Evolutionary conservation across 1,139 yeast species (phyloP).

Genomic region (Citeromyces siamensis): DNA sequence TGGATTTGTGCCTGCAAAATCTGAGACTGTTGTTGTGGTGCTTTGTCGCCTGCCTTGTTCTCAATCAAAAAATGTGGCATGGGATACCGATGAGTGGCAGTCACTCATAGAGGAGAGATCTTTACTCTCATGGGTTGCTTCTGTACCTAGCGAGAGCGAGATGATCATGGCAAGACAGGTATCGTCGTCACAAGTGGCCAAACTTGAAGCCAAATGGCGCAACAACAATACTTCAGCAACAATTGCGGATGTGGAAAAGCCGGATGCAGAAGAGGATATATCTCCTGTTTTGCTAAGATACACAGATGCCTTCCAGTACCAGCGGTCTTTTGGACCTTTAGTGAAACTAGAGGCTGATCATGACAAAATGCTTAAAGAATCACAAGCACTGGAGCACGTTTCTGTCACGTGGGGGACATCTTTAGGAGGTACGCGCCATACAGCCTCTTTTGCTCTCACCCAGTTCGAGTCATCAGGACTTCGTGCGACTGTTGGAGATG

Average conservation of each 20-base stretch:
- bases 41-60: constrained; percentile 89
- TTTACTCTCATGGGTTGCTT: constrained; percentile 73
- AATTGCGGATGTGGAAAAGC: constrained; percentile 39
- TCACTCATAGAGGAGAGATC: constrained; percentile 72
- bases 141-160: constrained; percentile 56
- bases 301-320: constrained; percentile 78
- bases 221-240: constrained; percentile 52
- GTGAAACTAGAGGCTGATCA: constrained; percentile 74
- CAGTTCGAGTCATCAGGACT: constrained; percentile 54
- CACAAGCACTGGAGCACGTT: constrained; percentile 67
- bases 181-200: constrained; percentile 53
- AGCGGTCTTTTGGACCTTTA: constrained; percentile 74
- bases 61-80: constrained; percentile 54
- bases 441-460: constrained; percentile 60
- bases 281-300: constrained; percentile 69
- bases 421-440: constrained; percentile 42
- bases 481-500: constrained; percentile 82
- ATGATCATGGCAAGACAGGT: constrained; percentile 39
- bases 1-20: constrained; percentile 83
- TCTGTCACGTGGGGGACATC: constrained; percentile 68
- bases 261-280: constrained; percentile 44
- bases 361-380: constrained; percentile 64
- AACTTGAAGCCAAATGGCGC: constrained; percentile 77
- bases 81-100: constrained; percentile 91
- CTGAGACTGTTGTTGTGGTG: constrained; percentile 78